These are phyloP conservation scores for Arthroderma sp. DNA, from an alignment of 2,329 filamentous ascomycete genomes.

Conservation along the genomic window DNA sequence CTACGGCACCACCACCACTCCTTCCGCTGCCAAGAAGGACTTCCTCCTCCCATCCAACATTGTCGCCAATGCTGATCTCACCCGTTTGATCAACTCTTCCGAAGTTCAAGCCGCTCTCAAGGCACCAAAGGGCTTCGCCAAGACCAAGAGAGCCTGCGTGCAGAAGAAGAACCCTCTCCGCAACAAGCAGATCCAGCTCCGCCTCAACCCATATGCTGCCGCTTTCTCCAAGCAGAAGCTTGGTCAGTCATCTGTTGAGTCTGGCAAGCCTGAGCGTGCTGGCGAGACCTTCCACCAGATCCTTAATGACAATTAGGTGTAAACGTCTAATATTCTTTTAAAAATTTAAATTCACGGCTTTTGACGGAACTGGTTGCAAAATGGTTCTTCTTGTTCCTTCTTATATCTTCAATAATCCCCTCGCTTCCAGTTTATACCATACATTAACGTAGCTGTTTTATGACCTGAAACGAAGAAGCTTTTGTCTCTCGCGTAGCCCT, in stretches of 20 bases:
- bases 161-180: constrained; percentile 99
- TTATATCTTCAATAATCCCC: constrained; percentile 7
- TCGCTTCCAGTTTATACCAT: not conserved
- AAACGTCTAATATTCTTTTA: constrained; percentile 4
- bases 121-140: constrained; percentile 75
- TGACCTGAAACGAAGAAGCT: too few species aligned
- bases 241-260: constrained; percentile 53
- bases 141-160: constrained; percentile 77
- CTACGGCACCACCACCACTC: constrained; percentile 84
- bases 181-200: constrained; percentile 98
- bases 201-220: constrained; percentile 94
- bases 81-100: constrained; percentile 97
- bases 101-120: constrained; percentile 95
- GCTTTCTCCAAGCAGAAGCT: constrained; percentile 79
- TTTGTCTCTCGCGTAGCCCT: too few species aligned
- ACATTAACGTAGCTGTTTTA: constrained; percentile 1
- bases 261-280: constrained; percentile 46
- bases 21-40: constrained; percentile 94
- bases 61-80: constrained; percentile 86
- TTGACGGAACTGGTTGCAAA: constrained; percentile 3
- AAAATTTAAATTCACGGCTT: not conserved
- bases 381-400: constrained; percentile 11
- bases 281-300: constrained; percentile 41
- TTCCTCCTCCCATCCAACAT: constrained; percentile 90
- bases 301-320: constrained; percentile 38